These are phyloP conservation scores for Euphorbia tirucalli DNA, from an alignment of 345 rosid genomes.

Conservation along the genomic window DNA sequence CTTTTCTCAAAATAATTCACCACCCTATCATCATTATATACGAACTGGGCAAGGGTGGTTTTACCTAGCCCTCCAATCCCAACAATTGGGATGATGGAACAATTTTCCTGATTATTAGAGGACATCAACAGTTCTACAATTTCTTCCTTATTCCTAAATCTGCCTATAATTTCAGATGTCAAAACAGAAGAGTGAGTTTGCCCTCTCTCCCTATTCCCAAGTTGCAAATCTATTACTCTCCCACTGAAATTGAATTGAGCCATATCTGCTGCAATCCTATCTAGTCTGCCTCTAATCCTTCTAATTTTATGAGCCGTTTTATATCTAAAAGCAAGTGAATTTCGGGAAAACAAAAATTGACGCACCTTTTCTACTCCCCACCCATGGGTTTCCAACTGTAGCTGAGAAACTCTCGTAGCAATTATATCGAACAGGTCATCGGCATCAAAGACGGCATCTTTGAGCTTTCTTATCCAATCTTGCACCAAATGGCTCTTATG, in stretches of 20 bases:
- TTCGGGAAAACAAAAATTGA: not conserved
- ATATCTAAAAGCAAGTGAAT: not conserved
- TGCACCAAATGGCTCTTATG: constrained; percentile 12
- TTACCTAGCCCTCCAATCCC: constrained; percentile 22
- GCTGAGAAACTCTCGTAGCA: constrained; percentile 9
- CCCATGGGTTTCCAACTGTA: not conserved
- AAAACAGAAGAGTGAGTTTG: constrained; percentile 18
- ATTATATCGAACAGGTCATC: constrained; percentile 13
- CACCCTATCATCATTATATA: constrained; percentile 16
- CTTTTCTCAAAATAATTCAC: constrained; percentile 1
- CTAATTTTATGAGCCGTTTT: not conserved
- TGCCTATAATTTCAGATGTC: constrained; percentile 15
- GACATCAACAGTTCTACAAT: not conserved
- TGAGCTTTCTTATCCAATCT: constrained; percentile 18
- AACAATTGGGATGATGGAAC: constrained; percentile 8
- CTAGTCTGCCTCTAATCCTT: constrained; percentile 5
- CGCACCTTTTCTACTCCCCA: not conserved
- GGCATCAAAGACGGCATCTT: constrained; percentile 19
- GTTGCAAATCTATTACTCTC: not conserved
- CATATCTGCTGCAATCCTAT: constrained; percentile 12
- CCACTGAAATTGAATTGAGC: constrained; percentile 10
- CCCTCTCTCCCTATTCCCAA: constrained; percentile 4
- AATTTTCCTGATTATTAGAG: not conserved
- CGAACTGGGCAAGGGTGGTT: constrained; percentile 16
- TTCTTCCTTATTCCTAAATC: constrained; percentile 8